Evolutionary conservation across 2,329 filamentous ascomycete species (phyloP), one percentile per base, ranked within the genome.

Genomic region (Arthroderma sp.): DNA sequence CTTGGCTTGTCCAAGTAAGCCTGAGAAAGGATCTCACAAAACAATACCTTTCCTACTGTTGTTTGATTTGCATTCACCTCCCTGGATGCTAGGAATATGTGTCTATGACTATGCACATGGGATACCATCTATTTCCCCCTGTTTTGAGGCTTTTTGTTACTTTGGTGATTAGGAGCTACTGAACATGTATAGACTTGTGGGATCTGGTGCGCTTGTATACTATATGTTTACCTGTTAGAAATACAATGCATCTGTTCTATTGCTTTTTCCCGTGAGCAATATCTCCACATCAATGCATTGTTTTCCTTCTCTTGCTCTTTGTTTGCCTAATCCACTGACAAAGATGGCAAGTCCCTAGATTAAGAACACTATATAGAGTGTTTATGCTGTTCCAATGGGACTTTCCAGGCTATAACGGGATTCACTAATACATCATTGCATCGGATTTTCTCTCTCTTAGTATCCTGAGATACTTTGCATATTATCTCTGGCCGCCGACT

Each of bases 1-100:
- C 71, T 83, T 61, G 78, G 79, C 52, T 69, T 82, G 59, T 75
- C 74, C 68, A 78, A 76, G 67, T 78, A 77, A 44, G 23, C 41
- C n/a, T 39, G n/a, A 33, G 54, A 35, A n/a, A 44, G 23, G 13
- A 35, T 13, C 19, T n/a, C 19, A 54, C 51, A 54, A 54, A 31
- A 31, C 47, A 28, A 51, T 31, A 31, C 47, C 44, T n/a, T 21
- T 33, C 49, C 47, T 54, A 19, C 11, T 39, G 25, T 41, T 41
- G 41, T 43, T 51, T 54, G 56, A n/a, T 49, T 41, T 41, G 33
- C 53, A 60, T 53, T 54, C 41, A 43, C 55, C 28, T 43, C 28
- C 55, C 9, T 38, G 35, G 21, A 38, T 58, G 23, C 31, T 43
- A 43, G 35, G 53, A 44, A 58, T 58, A 60, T 56, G 59, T 60